Percentiles rank a stretch among this genome's conserved stretches.
phyloP scores from a whole-genome alignment of 345 rosid species.

The Balakata baccata region DNA sequence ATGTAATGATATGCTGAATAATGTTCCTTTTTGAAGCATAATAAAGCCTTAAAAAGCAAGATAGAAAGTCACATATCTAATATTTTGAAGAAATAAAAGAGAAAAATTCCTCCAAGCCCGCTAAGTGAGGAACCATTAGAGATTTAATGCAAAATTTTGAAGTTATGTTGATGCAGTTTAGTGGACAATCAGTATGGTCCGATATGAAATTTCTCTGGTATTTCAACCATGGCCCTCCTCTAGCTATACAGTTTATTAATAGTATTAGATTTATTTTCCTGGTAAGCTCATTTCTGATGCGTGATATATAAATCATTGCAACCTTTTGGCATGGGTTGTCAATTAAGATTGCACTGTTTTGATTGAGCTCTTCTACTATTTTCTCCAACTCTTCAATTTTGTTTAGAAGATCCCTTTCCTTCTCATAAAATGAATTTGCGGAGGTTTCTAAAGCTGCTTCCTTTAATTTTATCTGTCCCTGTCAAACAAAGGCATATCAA shows the following conservation, averaged over 20 bases:
- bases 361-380: conserved; percentile 47
- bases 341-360: conserved; percentile 22
- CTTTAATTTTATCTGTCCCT: conserved; percentile 64
- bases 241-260: background rate
- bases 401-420: conserved; percentile 51
- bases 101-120: background rate
- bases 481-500: conserved; percentile 22
- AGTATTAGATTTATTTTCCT: background rate
- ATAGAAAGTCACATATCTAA: too few relatives aligned
- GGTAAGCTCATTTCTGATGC: background rate
- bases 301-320: background rate
- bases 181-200: background rate
- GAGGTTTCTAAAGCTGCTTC: conserved; percentile 59
- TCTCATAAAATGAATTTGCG: conserved; percentile 47
- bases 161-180: background rate
- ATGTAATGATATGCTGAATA: background rate
- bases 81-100: background rate
- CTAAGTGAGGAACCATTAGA: too few relatives aligned
- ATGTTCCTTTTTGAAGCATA: background rate
- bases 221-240: background rate
- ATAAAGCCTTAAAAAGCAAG: background rate
- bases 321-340: conserved; percentile 39
- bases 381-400: conserved; percentile 56
- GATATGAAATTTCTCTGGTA: background rate
- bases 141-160: background rate